Percentiles rank a stretch among this genome's conserved stretches.
Conservation (phyloP, 148 eudicot genomes). For the Cornus suecica region DNA sequence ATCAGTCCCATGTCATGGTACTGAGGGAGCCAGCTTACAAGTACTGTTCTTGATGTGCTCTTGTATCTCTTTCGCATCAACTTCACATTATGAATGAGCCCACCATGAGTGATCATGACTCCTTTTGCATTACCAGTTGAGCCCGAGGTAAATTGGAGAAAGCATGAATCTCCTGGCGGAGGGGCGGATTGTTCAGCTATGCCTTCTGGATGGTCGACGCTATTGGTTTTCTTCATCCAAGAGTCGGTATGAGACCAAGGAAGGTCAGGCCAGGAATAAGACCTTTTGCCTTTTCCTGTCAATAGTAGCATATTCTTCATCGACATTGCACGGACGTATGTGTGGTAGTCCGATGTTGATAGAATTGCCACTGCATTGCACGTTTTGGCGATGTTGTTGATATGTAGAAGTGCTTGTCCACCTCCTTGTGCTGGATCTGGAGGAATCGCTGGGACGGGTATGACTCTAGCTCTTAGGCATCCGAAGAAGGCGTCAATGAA, state of each 20-base stretch:
- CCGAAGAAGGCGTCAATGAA: background rate
- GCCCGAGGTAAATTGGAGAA: background rate
- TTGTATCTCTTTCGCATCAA: background rate
- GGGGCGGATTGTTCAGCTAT: background rate
- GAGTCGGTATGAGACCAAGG: background rate
- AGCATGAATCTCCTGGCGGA: background rate
- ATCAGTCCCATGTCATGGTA: background rate
- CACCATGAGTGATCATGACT: conserved; percentile 1
- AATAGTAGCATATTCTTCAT: background rate
- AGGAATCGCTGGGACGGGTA: background rate
- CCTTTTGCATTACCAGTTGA: background rate
- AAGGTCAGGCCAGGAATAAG: background rate
- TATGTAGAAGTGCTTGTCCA: background rate
- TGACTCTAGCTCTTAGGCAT: background rate
- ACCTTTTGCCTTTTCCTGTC: background rate
- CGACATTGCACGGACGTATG: background rate
- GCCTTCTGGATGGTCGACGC: background rate
- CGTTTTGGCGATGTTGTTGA: background rate
- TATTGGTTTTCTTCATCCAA: background rate
- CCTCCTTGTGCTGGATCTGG: background rate
- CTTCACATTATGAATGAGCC: conserved; percentile 2
- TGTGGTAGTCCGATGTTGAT: background rate
- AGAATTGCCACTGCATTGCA: background rate
- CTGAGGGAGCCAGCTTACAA: background rate
- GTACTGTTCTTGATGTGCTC: background rate